phyloP scores from a whole-genome alignment of 192 early-diverging fungal species.

The Dissophora globulifera region DNA sequence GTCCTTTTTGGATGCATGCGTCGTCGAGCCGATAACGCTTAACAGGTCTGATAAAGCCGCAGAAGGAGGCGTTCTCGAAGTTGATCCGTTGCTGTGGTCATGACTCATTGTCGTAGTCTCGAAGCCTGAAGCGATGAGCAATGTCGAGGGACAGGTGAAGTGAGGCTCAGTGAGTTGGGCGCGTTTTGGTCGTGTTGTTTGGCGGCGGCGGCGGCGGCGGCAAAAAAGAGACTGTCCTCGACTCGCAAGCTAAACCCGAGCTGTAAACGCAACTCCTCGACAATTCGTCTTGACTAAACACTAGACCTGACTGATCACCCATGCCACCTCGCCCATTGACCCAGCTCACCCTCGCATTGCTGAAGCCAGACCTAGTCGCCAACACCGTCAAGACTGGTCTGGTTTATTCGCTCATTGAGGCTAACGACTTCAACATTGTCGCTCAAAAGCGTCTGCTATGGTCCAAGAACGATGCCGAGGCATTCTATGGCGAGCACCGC shows the following conservation, averaged over 20 bases:
- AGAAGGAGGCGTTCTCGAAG: background rate
- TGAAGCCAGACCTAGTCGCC: conserved; percentile 79
- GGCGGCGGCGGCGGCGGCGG: too few species aligned
- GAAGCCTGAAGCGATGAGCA: too few species aligned
- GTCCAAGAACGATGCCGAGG: conserved; percentile 64
- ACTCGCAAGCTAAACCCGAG: too few species aligned
- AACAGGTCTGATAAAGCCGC: conserved; percentile 17
- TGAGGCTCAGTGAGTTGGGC: too few species aligned
- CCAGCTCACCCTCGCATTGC: conserved; percentile 71
- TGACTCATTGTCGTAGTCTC: conserved; percentile 20
- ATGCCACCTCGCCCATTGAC: conserved; percentile 49
- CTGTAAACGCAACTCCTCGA: too few species aligned
- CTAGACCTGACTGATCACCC: too few species aligned
- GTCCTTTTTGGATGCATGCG: background rate
- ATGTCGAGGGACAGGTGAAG: too few species aligned
- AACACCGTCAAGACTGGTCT: conserved; percentile 56
- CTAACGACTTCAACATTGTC: conserved; percentile 55
- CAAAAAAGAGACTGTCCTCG: too few species aligned
- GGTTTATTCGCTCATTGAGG: conserved; percentile 59
- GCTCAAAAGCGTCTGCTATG: conserved; percentile 59
- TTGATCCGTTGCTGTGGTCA: background rate
- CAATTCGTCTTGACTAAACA: too few species aligned
- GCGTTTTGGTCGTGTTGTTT: too few species aligned
- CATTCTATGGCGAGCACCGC: conserved; percentile 75
- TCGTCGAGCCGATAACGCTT: conserved; percentile 3